A percentile compares a stretch with the other conserved stretches of the same genome.
phyloP scores from a whole-genome alignment of 2,329 filamentous ascomycete genomes.

The Xenosphaeropsis pyriputrescens region DNA sequence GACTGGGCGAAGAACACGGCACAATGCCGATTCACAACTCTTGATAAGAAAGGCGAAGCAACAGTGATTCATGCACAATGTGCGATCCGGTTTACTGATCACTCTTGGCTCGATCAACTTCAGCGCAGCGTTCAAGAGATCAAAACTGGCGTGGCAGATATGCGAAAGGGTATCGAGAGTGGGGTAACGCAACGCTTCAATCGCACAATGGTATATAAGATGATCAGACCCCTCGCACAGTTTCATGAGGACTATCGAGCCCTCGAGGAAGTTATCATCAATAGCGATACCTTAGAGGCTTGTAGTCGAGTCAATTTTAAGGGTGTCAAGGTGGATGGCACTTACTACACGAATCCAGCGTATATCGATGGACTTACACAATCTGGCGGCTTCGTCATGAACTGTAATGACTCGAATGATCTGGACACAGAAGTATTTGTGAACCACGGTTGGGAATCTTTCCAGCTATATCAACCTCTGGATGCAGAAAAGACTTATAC shows the following conservation, averaged over 20 bases:
- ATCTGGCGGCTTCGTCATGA: conserved; percentile 10
- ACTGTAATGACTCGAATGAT: conserved; percentile 10
- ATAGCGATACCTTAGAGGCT: conserved; percentile 4
- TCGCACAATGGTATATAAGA: conserved; percentile 11
- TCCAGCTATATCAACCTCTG: conserved; percentile 10
- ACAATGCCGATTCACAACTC: too few species aligned
- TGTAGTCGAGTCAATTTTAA: conserved; percentile 13
- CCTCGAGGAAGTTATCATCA: conserved; percentile 12
- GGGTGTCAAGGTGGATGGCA: conserved; percentile 5
- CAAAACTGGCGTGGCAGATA: conserved; percentile 1
- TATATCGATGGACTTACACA: conserved; percentile 9
- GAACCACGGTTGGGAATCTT: conserved; percentile 13
- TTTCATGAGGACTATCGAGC: conserved; percentile 7
- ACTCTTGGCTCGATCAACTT: conserved; percentile 16
- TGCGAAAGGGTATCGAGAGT: conserved; percentile 14
- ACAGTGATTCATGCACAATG: too few species aligned
- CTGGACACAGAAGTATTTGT: conserved; percentile 12
- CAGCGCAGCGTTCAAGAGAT: conserved; percentile 6
- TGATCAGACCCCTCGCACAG: conserved; percentile 11
- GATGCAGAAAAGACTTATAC: conserved; percentile 8
- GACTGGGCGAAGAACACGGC: too few species aligned
- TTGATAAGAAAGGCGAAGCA: too few species aligned
- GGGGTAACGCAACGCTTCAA: conserved; percentile 21
- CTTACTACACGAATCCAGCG: conserved; percentile 7
- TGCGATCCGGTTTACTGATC: too few species aligned